phyloP scores from a whole-genome alignment of 805 yeast genomes.

The Clavispora santaluciae region DNA sequence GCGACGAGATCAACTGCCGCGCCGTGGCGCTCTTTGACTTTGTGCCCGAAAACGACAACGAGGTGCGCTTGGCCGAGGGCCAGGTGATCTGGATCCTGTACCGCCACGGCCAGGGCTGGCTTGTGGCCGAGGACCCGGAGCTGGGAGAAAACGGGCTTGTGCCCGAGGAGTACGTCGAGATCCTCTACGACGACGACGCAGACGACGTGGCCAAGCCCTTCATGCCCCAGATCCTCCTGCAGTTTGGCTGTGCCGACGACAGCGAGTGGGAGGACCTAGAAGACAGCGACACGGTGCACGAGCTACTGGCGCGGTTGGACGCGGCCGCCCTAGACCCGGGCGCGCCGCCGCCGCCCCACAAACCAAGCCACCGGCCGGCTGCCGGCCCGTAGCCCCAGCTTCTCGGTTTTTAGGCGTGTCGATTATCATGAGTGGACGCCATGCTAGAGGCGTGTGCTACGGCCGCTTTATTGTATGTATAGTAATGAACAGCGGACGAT shows the following conservation, averaged over 20 bases:
- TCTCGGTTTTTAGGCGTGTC: too few species aligned
- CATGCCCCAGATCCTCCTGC: conserved; percentile 33
- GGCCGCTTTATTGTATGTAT: too few species aligned
- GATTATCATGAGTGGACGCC: too few species aligned
- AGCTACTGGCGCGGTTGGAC: not conserved
- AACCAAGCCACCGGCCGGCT: too few species aligned
- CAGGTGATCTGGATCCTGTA: conserved; percentile 82
- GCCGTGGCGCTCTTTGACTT: conserved; percentile 91
- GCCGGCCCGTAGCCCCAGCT: too few species aligned
- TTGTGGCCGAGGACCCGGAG: conserved; percentile 79
- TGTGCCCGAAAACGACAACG: conserved; percentile 91
- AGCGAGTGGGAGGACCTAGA: conserved; percentile 27
- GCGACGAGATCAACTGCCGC: conserved; percentile 40
- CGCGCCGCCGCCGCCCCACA: not conserved
- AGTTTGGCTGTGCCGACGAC: conserved; percentile 17
- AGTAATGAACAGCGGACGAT: too few species aligned
- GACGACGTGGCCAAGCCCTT: conserved; percentile 44
- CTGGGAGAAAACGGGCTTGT: conserved; percentile 85
- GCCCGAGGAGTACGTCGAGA: conserved; percentile 89
- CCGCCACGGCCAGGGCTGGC: conserved; percentile 98
- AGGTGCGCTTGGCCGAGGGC: conserved; percentile 70
- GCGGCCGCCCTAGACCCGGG: not conserved
- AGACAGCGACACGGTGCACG: conserved; percentile 11
- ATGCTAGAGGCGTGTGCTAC: too few species aligned
- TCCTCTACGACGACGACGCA: conserved; percentile 26